A percentile compares a stretch with the other conserved stretches of the same genome.
These are phyloP conservation scores for Leccinum broughii DNA, from an alignment of 768 basidiomycete species.

Conservation along the genomic window DNA sequence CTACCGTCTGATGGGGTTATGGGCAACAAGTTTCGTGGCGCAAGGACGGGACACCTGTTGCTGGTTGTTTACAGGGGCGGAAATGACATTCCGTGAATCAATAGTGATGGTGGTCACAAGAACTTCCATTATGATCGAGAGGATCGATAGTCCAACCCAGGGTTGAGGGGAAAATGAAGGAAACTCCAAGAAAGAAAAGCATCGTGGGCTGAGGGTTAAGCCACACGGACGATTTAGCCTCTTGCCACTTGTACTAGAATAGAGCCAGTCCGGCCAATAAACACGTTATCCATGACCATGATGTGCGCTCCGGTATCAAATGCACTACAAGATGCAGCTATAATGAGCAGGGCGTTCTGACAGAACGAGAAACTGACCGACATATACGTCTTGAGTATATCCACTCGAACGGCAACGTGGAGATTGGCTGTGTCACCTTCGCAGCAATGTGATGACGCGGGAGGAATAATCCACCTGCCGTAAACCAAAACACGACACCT, in stretches of 20 bases:
- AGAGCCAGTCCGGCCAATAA: constrained; percentile 3
- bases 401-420: neutral
- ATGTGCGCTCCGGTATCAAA: constrained; percentile 1
- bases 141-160: constrained; percentile 24
- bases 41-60: constrained; percentile 11
- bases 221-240: constrained; percentile 11
- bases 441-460: neutral
- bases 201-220: constrained; percentile 31
- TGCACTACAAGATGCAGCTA: neutral
- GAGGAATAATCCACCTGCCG: constrained; percentile 8
- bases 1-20: constrained; percentile 30
- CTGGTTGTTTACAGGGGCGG: constrained; percentile 16
- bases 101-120: constrained; percentile 5
- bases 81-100: constrained; percentile 10
- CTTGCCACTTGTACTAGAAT: constrained; percentile 9
- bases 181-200: constrained; percentile 16
- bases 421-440: neutral
- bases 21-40: constrained; percentile 29
- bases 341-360: constrained; percentile 6
- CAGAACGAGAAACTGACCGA: constrained; percentile 9
- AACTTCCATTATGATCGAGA: constrained; percentile 6
- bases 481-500: constrained; percentile 48
- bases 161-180: constrained; percentile 28
- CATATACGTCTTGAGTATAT: neutral
- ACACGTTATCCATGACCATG: constrained; percentile 1